Conservation (phyloP, 805 yeast genomes). For the Kuraishia borneana region DNA sequence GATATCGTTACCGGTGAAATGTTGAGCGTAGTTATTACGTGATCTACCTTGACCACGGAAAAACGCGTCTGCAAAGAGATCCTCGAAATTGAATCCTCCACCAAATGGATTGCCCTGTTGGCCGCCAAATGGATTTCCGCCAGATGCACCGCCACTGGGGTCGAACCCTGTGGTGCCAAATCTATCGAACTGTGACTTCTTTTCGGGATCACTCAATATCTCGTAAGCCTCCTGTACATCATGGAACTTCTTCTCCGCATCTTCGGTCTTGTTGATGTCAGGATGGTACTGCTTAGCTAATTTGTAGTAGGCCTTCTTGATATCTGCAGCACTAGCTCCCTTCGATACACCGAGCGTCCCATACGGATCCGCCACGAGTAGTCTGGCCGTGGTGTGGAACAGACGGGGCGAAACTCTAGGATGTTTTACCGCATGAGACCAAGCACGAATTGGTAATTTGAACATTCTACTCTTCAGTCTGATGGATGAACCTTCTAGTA, state of each 20-base stretch:
- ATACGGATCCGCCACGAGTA: conserved; percentile 61
- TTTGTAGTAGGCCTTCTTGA: conserved; percentile 89
- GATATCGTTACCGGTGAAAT: conserved; percentile 81
- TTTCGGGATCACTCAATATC: conserved; percentile 72
- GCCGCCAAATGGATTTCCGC: conserved; percentile 32
- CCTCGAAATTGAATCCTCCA: conserved; percentile 31
- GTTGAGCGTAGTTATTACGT: conserved; percentile 43
- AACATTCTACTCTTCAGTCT: background rate
- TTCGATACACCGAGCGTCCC: conserved; percentile 67
- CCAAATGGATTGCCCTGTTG: conserved; percentile 6
- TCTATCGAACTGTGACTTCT: conserved; percentile 83
- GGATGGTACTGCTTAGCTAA: conserved; percentile 94
- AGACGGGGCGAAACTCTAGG: conserved; percentile 7
- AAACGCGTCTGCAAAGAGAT: conserved; percentile 46
- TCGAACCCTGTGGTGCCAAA: conserved; percentile 84
- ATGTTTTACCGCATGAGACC: background rate
- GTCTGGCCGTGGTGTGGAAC: conserved; percentile 31
- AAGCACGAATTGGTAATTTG: background rate
- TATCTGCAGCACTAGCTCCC: conserved; percentile 66
- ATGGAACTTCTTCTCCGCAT: conserved; percentile 83
- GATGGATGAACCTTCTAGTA: background rate
- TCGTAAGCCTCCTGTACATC: conserved; percentile 93
- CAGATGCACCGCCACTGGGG: conserved; percentile 39
- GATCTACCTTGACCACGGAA: conserved; percentile 25
- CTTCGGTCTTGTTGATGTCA: conserved; percentile 86